A percentile compares a stretch with the other conserved stretches of the same genome.
phyloP scores from a whole-genome alignment of 177 flowering plant species.

The Tripterygium wilfordii region DNA sequence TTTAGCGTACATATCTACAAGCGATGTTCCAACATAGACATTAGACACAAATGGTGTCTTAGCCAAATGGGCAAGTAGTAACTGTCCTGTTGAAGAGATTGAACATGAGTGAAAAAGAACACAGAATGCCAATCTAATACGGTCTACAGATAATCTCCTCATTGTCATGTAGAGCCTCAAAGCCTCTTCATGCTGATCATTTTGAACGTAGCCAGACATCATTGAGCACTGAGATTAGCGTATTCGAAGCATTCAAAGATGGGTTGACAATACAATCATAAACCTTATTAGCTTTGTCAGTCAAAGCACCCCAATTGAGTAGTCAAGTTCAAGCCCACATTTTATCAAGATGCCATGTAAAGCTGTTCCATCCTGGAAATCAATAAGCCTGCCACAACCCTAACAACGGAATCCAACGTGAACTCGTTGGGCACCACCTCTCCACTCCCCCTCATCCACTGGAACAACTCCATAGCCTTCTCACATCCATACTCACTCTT shows the following conservation, averaged over 20 bases:
- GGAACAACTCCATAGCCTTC: conserved; percentile 37
- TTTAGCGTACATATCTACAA: conserved; percentile 63
- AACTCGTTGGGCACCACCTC: conserved; percentile 48
- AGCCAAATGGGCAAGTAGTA: conserved; percentile 4
- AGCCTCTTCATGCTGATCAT: conserved; percentile 7
- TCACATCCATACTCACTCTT: no score
- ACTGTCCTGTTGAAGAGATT: conserved; percentile 7
- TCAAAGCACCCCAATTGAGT: conserved; percentile 1
- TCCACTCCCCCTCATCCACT: conserved; percentile 34
- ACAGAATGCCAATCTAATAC: conserved; percentile 9
- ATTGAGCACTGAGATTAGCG: conserved; percentile 3
- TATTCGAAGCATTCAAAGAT: conserved; percentile 6
- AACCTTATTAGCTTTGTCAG: conserved; percentile 5
- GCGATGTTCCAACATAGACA: conserved; percentile 54
- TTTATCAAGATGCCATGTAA: conserved; percentile 8
- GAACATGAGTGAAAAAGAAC: conserved; percentile 10
- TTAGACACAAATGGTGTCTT: conserved; percentile 19
- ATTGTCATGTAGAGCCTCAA: not conserved
- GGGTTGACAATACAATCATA: not conserved
- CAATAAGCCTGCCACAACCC: conserved; percentile 33
- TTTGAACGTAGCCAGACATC: conserved; percentile 10
- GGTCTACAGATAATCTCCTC: conserved; percentile 3
- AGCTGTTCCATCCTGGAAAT: conserved; percentile 24
- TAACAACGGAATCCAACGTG: conserved; percentile 44
- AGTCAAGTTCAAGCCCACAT: conserved; percentile 5